Evolutionary conservation across 257 asterid species (phyloP).

Genomic region (Linaria vulgaris): DNA sequence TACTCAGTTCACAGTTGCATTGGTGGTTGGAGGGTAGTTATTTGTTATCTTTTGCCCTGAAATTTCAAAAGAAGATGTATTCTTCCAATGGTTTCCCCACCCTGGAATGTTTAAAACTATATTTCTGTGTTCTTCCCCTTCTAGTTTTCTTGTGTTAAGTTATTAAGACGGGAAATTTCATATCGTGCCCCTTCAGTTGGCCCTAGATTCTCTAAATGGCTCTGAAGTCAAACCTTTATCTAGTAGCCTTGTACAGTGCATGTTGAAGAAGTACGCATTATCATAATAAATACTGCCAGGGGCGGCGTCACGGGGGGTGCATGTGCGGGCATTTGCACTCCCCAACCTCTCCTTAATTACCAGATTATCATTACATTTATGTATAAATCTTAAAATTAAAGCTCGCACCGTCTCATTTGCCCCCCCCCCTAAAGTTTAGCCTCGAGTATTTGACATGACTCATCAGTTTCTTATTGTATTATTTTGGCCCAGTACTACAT

Average conservation of each 20-base stretch:
- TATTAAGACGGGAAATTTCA: neutral
- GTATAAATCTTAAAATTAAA: too few species aligned
- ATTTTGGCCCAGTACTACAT: too few species aligned
- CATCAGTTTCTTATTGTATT: too few species aligned
- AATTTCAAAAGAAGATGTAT: neutral
- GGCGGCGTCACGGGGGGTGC: too few species aligned
- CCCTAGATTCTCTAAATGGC: neutral
- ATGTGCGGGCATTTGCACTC: too few species aligned
- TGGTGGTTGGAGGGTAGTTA: constrained; percentile 5
- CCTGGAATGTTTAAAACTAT: constrained; percentile 2
- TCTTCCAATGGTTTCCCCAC: neutral
- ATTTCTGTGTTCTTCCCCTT: neutral
- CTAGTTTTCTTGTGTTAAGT: constrained; percentile 6
- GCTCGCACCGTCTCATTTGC: too few species aligned
- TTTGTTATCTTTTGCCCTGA: constrained; percentile 12
- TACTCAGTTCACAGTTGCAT: constrained; percentile 9
- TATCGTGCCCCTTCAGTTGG: constrained; percentile 10
- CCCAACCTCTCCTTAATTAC: too few species aligned
- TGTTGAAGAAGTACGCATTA: constrained; percentile 18
- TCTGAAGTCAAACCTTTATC: neutral
- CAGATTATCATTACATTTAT: too few species aligned
- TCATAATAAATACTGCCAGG: too few species aligned
- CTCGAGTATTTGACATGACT: too few species aligned
- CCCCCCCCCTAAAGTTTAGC: too few species aligned
- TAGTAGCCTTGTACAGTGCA: neutral